Evolutionary conservation across 495 filamentous ascomycete genomes (phyloP).

Genomic region (Neurospora tetraspora): DNA sequence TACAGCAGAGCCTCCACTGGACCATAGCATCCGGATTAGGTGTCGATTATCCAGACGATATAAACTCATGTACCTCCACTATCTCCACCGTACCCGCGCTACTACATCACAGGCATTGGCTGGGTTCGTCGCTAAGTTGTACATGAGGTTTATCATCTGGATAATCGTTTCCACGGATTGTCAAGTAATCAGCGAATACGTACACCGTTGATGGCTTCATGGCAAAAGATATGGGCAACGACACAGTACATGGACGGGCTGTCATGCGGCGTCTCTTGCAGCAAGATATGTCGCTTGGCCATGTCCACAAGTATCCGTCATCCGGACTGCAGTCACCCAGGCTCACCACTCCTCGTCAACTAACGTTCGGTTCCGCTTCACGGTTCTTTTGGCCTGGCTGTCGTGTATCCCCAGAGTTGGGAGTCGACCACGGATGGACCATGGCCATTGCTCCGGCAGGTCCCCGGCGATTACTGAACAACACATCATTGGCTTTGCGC

Average conservation of each 20-base stretch:
- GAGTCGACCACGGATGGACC: neutral
- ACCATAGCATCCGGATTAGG: neutral
- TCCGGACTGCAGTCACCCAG: neutral
- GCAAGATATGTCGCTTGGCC: neutral
- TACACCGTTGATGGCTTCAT: neutral
- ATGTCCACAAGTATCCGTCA: neutral
- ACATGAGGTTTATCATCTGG: too few relatives aligned
- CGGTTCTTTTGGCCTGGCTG: neutral
- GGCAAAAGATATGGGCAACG: neutral
- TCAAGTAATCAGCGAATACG: neutral
- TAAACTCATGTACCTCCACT: too few relatives aligned
- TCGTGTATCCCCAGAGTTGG: neutral
- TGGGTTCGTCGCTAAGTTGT: too few relatives aligned
- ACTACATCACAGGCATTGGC: too few relatives aligned
- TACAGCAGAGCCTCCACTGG: neutral
- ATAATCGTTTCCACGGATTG: too few relatives aligned
- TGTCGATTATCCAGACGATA: too few relatives aligned
- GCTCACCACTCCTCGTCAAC: too few relatives aligned
- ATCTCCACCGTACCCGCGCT: too few relatives aligned
- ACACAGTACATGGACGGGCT: neutral
- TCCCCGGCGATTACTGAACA: neutral
- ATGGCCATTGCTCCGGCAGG: neutral
- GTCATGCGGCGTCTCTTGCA: neutral
- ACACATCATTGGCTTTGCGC: neutral
- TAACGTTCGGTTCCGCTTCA: neutral